phyloP scores from a whole-genome alignment of 2,329 filamentous ascomycete genomes.

The Colletotrichum viniferum region DNA sequence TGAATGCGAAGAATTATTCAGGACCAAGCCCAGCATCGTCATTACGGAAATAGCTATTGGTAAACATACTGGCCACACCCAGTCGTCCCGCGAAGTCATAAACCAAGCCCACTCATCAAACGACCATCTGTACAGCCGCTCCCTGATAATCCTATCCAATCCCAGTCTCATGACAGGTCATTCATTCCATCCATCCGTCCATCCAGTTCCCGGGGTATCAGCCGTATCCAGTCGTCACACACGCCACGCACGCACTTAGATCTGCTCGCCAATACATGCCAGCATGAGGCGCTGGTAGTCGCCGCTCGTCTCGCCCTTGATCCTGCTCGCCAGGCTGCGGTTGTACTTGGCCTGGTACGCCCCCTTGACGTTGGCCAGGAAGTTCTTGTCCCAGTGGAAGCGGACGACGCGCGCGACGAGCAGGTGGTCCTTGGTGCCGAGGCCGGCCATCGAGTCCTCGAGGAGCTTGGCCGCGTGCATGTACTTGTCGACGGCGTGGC shows the following conservation, averaged over 20 bases:
- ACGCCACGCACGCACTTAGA: neutral
- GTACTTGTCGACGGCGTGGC: constrained; percentile 77
- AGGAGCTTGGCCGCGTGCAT: constrained; percentile 82
- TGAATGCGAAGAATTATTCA: neutral
- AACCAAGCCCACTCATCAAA: neutral
- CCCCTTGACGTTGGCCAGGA: constrained; percentile 77
- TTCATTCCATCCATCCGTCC: neutral
- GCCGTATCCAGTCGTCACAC: neutral
- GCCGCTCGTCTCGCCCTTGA: constrained; percentile 83
- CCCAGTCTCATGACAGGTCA: neutral
- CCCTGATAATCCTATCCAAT: neutral
- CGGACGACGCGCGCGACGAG: constrained; percentile 80
- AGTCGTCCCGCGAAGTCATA: neutral
- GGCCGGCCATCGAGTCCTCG: constrained; percentile 86
- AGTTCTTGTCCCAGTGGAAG: constrained; percentile 79
- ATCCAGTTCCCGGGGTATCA: constrained; percentile 10
- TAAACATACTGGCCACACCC: neutral
- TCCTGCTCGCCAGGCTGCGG: constrained; percentile 68
- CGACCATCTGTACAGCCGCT: neutral
- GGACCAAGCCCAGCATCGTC: neutral
- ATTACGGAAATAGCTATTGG: neutral
- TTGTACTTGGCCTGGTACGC: constrained; percentile 77
- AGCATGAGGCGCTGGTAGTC: constrained; percentile 81
- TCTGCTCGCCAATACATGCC: constrained; percentile 62
- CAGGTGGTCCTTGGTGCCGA: constrained; percentile 85